phyloP scores from a whole-genome alignment of 2,329 filamentous ascomycete species.

The Aspergillus viridinutans region DNA sequence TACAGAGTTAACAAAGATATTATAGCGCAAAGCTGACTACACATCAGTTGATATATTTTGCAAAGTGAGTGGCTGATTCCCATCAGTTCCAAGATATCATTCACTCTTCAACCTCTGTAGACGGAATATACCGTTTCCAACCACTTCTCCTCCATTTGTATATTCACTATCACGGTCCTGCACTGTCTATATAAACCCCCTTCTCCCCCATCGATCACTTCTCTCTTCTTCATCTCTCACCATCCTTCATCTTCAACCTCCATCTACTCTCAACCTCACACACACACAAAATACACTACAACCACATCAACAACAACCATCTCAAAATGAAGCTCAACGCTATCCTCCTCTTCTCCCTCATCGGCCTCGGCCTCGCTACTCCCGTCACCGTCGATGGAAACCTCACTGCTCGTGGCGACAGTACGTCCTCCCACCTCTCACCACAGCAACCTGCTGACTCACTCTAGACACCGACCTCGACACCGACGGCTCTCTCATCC shows the following conservation, averaged over 20 bases:
- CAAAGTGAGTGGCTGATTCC: too few relatives aligned
- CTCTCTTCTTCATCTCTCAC: neutral
- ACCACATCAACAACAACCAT: neutral
- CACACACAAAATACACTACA: neutral
- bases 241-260: neutral
- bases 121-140: neutral
- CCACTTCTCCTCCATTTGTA: neutral
- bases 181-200: neutral
- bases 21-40: too few relatives aligned
- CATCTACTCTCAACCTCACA: neutral
- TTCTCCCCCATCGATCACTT: neutral
- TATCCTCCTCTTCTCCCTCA: neutral
- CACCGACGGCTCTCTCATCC: neutral
- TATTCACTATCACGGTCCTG: neutral
- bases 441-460: neutral
- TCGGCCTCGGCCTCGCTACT: neutral
- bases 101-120: neutral
- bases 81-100: too few relatives aligned
- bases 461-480: neutral
- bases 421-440: neutral
- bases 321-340: neutral
- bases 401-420: neutral
- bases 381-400: neutral
- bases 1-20: too few relatives aligned
- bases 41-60: too few relatives aligned